Percentiles rank a stretch among this genome's conserved stretches.
These are phyloP conservation scores for Carpinus fangiana DNA, from an alignment of 306 rosid genomes.

Conservation along the genomic window DNA sequence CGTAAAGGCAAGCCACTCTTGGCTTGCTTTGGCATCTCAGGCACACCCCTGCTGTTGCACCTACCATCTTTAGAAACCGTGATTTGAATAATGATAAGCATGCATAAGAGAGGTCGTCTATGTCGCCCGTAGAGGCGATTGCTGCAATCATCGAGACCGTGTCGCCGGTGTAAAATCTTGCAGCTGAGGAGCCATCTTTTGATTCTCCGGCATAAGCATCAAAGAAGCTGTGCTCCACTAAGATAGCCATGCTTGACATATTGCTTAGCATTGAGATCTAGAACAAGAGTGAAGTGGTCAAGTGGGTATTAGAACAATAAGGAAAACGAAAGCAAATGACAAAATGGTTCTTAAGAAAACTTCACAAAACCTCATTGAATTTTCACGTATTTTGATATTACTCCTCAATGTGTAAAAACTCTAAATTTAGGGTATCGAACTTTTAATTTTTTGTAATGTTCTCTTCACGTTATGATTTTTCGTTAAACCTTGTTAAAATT, in stretches of 20 bases:
- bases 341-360: not conserved
- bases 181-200: constrained; percentile 53
- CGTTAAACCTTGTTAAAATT: too few species aligned
- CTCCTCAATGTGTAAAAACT: too few species aligned
- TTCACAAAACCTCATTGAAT: too few species aligned
- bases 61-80: constrained; percentile 51
- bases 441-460: too few species aligned
- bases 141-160: constrained; percentile 47
- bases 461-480: too few species aligned
- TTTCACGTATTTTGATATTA: too few species aligned
- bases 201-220: constrained; percentile 77
- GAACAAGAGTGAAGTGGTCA: not conserved
- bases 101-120: constrained; percentile 56
- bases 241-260: constrained; percentile 54
- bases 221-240: constrained; percentile 62
- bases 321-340: not conserved
- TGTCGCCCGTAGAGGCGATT: constrained; percentile 28
- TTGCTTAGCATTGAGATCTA: constrained; percentile 62
- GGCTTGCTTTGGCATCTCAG: constrained; percentile 60
- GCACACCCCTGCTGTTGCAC: constrained; percentile 62
- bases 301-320: not conserved
- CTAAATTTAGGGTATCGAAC: too few species aligned
- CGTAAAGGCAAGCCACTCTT: constrained; percentile 47
- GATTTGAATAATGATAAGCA: constrained; percentile 55
- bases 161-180: constrained; percentile 60